Evolutionary conservation across 1,284 basidiomycete genomes (phyloP).

Genomic region (Tilletia caries): DNA sequence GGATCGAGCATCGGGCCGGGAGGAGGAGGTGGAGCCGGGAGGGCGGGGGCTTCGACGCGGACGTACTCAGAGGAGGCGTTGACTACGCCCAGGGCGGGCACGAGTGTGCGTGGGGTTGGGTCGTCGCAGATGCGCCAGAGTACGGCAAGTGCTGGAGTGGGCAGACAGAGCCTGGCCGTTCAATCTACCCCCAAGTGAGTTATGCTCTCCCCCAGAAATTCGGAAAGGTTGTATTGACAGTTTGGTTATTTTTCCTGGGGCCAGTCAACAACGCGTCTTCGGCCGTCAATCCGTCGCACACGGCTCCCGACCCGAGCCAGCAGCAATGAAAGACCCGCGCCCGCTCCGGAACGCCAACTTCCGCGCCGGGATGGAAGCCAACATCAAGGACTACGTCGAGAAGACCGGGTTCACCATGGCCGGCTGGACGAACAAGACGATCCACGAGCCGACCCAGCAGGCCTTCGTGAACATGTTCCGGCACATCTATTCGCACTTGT

Average conservation of each 20-base stretch:
- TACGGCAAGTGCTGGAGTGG: conserved; percentile 26
- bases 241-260: background rate
- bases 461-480: conserved; percentile 49
- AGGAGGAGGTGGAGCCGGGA: conserved; percentile 22
- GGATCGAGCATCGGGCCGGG: background rate
- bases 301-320: conserved; percentile 27
- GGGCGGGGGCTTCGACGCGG: conserved; percentile 22
- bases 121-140: conserved; percentile 22
- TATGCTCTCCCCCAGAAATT: background rate
- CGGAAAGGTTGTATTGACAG: background rate
- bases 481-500: conserved; percentile 44
- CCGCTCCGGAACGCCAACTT: conserved; percentile 23
- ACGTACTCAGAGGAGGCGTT: conserved; percentile 22
- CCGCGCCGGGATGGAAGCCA: conserved; percentile 42
- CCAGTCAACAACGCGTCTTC: conserved; percentile 19
- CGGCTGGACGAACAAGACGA: conserved; percentile 36
- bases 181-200: conserved; percentile 40
- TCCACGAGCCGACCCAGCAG: conserved; percentile 50
- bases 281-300: conserved; percentile 36
- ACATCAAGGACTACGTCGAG: conserved; percentile 40
- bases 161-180: conserved; percentile 30
- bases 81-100: conserved; percentile 1
- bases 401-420: conserved; percentile 44
- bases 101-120: background rate
- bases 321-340: conserved; percentile 38